A percentile compares a stretch with the other conserved stretches of the same genome.
phyloP scores from a whole-genome alignment of 495 filamentous ascomycete genomes.

The Aspergillus ellipticus region DNA sequence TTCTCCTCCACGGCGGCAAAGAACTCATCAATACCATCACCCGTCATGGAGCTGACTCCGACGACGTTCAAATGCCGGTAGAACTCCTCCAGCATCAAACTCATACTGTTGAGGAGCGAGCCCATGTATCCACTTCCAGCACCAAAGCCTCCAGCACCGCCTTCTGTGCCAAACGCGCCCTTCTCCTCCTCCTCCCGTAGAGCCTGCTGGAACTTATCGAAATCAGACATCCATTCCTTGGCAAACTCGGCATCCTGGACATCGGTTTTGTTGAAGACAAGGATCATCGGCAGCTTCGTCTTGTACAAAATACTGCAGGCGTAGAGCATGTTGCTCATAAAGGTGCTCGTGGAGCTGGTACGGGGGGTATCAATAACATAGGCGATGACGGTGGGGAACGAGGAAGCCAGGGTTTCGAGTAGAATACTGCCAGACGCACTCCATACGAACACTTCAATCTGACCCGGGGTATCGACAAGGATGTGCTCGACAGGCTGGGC shows the following conservation, averaged over 20 bases:
- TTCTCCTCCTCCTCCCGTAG: conserved; percentile 72
- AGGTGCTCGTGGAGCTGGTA: conserved; percentile 86
- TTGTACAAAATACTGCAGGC: conserved; percentile 98
- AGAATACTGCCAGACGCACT: conserved; percentile 88
- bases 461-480: conserved; percentile 90
- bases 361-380: conserved; percentile 97
- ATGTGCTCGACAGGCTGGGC: conserved; percentile 74
- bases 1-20: conserved; percentile 85
- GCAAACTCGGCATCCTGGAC: conserved; percentile 86
- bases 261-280: conserved; percentile 99
- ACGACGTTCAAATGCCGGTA: conserved; percentile 90
- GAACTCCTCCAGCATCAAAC: conserved; percentile 95
- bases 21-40: conserved; percentile 87
- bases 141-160: conserved; percentile 54
- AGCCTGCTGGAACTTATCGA: conserved; percentile 89
- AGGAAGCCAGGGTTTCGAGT: conserved; percentile 86
- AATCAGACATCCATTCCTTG: conserved; percentile 99
- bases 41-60: conserved; percentile 89
- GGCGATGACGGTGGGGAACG: conserved; percentile 93
- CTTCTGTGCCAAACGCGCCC: conserved; percentile 73
- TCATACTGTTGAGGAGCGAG: conserved; percentile 95
- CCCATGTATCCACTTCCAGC: conserved; percentile 94
- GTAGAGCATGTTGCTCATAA: conserved; percentile 99
- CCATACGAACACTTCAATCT: conserved; percentile 99
- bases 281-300: conserved; percentile 94